Percentiles rank a stretch among this genome's conserved stretches.
Conservation (phyloP, 2,329 filamentous ascomycete species). For the Phaeosphaeria sp. region DNA sequence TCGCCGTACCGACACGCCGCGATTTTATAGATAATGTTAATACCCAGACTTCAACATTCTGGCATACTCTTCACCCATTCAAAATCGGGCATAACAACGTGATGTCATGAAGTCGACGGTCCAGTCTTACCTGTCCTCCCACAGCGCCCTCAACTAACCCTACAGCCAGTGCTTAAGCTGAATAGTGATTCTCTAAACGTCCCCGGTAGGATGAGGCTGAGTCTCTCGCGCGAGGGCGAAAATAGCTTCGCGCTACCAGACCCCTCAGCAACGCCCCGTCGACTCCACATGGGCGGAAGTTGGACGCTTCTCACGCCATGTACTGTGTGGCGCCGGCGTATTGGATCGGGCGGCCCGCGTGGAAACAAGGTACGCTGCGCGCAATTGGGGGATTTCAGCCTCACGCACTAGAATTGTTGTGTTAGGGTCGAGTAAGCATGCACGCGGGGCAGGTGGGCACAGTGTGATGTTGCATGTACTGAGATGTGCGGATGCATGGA, state of each 20-base stretch:
- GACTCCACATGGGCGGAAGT: background rate
- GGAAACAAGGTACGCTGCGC: background rate
- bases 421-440: background rate
- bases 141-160: no score
- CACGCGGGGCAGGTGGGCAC: background rate
- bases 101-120: background rate
- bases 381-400: background rate
- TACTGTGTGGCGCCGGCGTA: background rate
- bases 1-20: background rate
- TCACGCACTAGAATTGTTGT: background rate
- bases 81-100: no score
- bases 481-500: background rate
- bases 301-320: conserved; percentile 4
- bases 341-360: conserved; percentile 5
- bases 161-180: background rate
- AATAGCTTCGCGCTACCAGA: background rate
- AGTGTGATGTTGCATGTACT: background rate
- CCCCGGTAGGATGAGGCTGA: background rate
- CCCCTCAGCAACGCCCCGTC: background rate
- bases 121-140: background rate
- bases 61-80: background rate
- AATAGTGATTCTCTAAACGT: background rate
- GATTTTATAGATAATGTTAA: background rate
- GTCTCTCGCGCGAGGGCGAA: background rate
- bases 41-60: background rate